Conservation (phyloP, 352 stramenopile species). For the Phytophthora cryptogea region DNA sequence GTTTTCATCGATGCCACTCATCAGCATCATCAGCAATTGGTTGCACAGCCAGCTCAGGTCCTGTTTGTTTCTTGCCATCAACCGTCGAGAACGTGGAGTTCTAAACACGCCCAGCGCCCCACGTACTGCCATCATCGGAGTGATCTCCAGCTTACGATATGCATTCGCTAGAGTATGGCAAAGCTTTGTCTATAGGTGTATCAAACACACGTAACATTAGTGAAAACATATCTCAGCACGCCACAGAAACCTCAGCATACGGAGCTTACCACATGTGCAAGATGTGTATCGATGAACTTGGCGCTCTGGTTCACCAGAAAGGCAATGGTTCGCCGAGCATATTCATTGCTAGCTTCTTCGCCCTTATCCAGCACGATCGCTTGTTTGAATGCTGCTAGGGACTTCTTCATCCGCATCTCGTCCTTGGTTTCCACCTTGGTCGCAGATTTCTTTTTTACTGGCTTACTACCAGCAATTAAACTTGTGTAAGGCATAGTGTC, state of each 20-base stretch:
- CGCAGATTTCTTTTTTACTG: slow-evolving; percentile 12
- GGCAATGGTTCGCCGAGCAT: slow-evolving; percentile 40
- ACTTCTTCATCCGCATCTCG: slow-evolving; percentile 25
- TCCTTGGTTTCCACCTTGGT: slow-evolving; percentile 13
- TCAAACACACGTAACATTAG: slow-evolving; percentile 1
- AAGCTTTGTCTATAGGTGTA: slow-evolving; percentile 22
- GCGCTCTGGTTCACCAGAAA: slow-evolving; percentile 38
- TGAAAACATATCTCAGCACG: neutral
- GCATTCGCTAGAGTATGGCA: slow-evolving; percentile 25
- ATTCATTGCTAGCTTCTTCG: slow-evolving; percentile 35
- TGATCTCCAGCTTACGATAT: slow-evolving; percentile 26
- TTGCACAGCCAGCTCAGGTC: slow-evolving; percentile 33
- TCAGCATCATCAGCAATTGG: slow-evolving; percentile 28
- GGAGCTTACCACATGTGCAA: slow-evolving; percentile 37
- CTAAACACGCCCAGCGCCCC: slow-evolving; percentile 35
- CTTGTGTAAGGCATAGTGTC: neutral
- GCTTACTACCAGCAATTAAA: neutral
- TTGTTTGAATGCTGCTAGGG: slow-evolving; percentile 35
- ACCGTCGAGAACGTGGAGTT: slow-evolving; percentile 30
- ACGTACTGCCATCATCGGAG: slow-evolving; percentile 26
- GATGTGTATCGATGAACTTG: slow-evolving; percentile 25
- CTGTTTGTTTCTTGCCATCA: slow-evolving; percentile 25
- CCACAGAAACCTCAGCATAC: neutral
- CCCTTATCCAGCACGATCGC: slow-evolving; percentile 25
- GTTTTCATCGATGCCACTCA: neutral